phyloP scores from a whole-genome alignment of 257 asterid species.

The Solanum corneliomulleri region DNA sequence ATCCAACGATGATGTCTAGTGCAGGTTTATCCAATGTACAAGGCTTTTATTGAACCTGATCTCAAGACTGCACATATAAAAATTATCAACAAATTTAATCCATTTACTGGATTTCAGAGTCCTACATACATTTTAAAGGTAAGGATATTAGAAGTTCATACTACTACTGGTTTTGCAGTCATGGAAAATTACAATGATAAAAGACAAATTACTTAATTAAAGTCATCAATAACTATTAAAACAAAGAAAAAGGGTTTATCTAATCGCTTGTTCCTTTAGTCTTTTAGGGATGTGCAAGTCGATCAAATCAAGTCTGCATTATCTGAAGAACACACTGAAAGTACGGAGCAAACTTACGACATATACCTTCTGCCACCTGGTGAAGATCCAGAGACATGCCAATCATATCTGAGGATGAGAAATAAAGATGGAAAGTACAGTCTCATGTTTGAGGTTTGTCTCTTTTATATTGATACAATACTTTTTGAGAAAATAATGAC shows the following conservation, averaged over 20 bases:
- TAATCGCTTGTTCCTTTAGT: constrained; percentile 32
- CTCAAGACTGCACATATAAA: constrained; percentile 90
- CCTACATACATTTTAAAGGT: constrained; percentile 98
- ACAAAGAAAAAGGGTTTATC: neutral
- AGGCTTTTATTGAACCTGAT: constrained; percentile 97
- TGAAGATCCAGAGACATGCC: constrained; percentile 97
- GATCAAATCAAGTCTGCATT: constrained; percentile 65
- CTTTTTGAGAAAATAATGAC: neutral
- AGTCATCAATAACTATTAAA: neutral
- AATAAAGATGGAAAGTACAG: constrained; percentile 96
- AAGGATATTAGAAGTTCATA: neutral
- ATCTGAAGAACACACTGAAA: constrained; percentile 55
- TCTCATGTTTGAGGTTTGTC: constrained; percentile 98
- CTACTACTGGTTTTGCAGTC: neutral
- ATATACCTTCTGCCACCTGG: constrained; percentile 98
- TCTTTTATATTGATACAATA: neutral
- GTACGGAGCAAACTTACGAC: constrained; percentile 76
- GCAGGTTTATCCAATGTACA: constrained; percentile 98
- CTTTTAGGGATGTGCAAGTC: constrained; percentile 37
- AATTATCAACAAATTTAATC: constrained; percentile 90
- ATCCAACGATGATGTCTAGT: neutral
- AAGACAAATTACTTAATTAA: neutral
- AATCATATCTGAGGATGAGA: constrained; percentile 96
- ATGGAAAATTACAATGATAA: neutral
- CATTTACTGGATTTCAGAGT: constrained; percentile 84